Conservation (phyloP, 192 early-diverging fungal species). For the Chytriomyces confervae region DNA sequence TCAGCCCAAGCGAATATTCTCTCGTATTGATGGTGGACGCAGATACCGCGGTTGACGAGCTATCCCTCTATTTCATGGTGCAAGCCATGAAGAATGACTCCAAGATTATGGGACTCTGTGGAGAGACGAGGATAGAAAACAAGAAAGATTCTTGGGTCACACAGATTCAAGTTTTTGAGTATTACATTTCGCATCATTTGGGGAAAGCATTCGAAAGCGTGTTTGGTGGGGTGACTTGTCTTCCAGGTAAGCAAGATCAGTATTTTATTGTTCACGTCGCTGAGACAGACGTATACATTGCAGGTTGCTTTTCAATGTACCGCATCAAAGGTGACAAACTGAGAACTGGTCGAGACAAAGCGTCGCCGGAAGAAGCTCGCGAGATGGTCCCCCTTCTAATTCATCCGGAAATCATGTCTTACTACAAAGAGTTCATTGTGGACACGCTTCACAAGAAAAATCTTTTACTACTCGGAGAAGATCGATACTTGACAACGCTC, state of each 20-base stretch:
- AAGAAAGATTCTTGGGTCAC: conserved; percentile 84
- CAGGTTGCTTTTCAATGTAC: conserved; percentile 90
- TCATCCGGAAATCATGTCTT: conserved; percentile 77
- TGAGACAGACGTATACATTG: background rate
- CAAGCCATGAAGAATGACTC: conserved; percentile 76
- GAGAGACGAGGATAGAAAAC: conserved; percentile 90
- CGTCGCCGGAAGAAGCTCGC: conserved; percentile 58
- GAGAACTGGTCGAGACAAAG: background rate
- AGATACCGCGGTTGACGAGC: conserved; percentile 66
- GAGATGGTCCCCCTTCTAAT: conserved; percentile 72
- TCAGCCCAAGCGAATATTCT: conserved; percentile 57
- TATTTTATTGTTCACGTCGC: no score
- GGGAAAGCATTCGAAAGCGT: conserved; percentile 91
- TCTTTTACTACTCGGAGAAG: conserved; percentile 90
- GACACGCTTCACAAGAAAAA: conserved; percentile 91
- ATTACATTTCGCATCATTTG: conserved; percentile 92
- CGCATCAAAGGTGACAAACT: conserved; percentile 24
- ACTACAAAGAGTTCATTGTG: conserved; percentile 56
- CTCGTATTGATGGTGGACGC: conserved; percentile 75
- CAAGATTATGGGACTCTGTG: conserved; percentile 84
- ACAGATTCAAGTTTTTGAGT: conserved; percentile 92
- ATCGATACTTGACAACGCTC: conserved; percentile 91
- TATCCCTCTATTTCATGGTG: conserved; percentile 69
- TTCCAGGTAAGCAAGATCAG: conserved; percentile 63
- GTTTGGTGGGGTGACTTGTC: conserved; percentile 95